Evolutionary conservation across 2,329 filamentous ascomycete genomes (phyloP), one percentile per base, ranked within the genome.

Genomic region (Fusarium sacchari): DNA sequence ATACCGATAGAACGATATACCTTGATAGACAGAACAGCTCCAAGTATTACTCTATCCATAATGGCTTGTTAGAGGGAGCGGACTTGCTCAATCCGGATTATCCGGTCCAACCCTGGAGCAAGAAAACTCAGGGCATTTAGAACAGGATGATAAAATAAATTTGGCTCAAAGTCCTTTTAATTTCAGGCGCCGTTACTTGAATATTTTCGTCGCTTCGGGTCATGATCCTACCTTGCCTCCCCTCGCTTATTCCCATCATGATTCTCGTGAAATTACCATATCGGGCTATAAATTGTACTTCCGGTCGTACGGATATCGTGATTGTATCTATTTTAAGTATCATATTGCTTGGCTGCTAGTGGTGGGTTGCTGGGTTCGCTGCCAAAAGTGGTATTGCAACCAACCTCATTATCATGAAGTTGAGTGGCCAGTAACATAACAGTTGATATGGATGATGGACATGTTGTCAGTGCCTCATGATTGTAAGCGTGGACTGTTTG

Each of bases 1-100:
- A 60, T 24, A 53, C 58, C 18, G 62, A 49, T 75, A 75, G 40
- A 69, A 32, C 43, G 72, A 74, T 72, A 74, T 14, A 58, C 44
- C 34, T 55, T 64, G 44, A 62, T 66, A 43, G 50, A 47, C 32
- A 8, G n/a, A 40, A 42, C 7, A 20, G 15, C 37, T n/a, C 20
- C 6, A 43, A 28, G 37, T 74, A 74, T 74, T 52, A 17, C 28
- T 64, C 32, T 69, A 72, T 40, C 68, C 58, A 37, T 44, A 15
- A 15, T 32, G 7, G 18, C 4, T 30, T 28, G 2, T 6, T 9
- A 32, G 28, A 20, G 15, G 12, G 14, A 17, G 44, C 72, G 72
- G 72, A 62, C 37, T 53, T 75, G 7, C 69, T 57, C 18, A 20
- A 73, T 71, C 49, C 18, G 64, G 71, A 43, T 13, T 30, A 28